Evolutionary conservation across 208 protist genomes (phyloP).

Genomic region (Crithidia brevicula): DNA sequence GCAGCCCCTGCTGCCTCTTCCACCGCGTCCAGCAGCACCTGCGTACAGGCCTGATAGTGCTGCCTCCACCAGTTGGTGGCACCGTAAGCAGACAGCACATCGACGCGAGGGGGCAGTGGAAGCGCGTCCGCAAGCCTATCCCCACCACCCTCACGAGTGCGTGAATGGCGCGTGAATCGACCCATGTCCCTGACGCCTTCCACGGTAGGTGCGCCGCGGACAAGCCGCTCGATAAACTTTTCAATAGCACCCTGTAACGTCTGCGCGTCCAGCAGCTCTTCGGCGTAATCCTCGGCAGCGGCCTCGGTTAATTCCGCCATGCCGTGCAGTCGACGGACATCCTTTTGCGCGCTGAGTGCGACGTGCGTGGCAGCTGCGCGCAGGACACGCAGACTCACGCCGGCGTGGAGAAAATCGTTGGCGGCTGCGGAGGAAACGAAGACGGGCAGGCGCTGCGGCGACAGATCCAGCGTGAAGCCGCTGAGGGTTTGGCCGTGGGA

Average conservation of each 20-base stretch:
- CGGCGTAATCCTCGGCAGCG: constrained; percentile 32
- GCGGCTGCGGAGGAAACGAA: constrained; percentile 72
- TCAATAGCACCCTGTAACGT: constrained; percentile 31
- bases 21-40: constrained; percentile 47
- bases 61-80: constrained; percentile 52
- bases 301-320: constrained; percentile 23
- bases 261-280: constrained; percentile 35
- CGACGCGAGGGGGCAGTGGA: constrained; percentile 45
- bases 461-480: constrained; percentile 69
- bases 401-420: constrained; percentile 56
- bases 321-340: constrained; percentile 29
- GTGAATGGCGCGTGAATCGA: too few relatives aligned
- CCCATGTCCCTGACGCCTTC: background rate
- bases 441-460: constrained; percentile 64
- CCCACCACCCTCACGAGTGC: too few relatives aligned
- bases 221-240: constrained; percentile 25
- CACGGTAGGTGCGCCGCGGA: constrained; percentile 19
- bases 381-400: constrained; percentile 74
- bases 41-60: constrained; percentile 66
- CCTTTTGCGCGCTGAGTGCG: constrained; percentile 31
- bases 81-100: constrained; percentile 42
- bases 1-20: constrained; percentile 22
- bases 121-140: background rate
- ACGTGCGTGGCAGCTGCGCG: constrained; percentile 67
- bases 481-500: constrained; percentile 59